phyloP scores from a whole-genome alignment of 495 filamentous ascomycete genomes.

The Pseudomonodictys pantanalensis region DNA sequence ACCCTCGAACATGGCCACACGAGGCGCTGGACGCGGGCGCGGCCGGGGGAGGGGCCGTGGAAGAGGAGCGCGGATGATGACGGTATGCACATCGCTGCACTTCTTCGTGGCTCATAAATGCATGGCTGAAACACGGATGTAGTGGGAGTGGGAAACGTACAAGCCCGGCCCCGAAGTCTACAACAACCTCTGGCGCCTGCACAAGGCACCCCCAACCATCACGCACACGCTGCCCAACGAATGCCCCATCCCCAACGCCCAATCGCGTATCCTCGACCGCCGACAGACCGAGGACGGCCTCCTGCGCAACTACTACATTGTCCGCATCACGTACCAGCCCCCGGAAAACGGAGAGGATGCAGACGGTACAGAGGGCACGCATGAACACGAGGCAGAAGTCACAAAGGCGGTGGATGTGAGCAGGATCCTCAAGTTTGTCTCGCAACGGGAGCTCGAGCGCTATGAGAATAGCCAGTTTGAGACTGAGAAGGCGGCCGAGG shows the following conservation, averaged over 20 bases:
- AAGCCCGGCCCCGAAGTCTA: constrained; percentile 15
- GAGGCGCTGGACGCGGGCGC: constrained; percentile 2
- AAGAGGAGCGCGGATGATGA: neutral
- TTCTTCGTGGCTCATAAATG: neutral
- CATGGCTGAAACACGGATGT: neutral
- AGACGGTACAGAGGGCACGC: neutral
- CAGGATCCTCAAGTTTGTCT: constrained; percentile 10
- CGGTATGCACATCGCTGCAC: neutral
- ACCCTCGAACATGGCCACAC: neutral
- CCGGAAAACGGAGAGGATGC: neutral
- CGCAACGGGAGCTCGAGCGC: constrained; percentile 11
- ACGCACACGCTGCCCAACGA: constrained; percentile 5
- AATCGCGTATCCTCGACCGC: constrained; percentile 10
- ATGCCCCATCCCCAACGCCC: constrained; percentile 15
- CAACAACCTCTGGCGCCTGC: constrained; percentile 9
- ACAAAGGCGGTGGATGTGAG: constrained; percentile 11
- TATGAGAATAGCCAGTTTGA: constrained; percentile 22
- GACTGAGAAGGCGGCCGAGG: constrained; percentile 7
- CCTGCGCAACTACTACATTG: constrained; percentile 1
- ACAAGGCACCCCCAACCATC: constrained; percentile 9
- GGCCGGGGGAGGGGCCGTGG: neutral
- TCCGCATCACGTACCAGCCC: neutral
- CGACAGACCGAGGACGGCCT: constrained; percentile 6
- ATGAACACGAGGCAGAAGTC: neutral
- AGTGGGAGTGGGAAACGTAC: constrained; percentile 24